phyloP scores from a whole-genome alignment of 164 flowering plant genomes.

The Echeveria elegans region DNA sequence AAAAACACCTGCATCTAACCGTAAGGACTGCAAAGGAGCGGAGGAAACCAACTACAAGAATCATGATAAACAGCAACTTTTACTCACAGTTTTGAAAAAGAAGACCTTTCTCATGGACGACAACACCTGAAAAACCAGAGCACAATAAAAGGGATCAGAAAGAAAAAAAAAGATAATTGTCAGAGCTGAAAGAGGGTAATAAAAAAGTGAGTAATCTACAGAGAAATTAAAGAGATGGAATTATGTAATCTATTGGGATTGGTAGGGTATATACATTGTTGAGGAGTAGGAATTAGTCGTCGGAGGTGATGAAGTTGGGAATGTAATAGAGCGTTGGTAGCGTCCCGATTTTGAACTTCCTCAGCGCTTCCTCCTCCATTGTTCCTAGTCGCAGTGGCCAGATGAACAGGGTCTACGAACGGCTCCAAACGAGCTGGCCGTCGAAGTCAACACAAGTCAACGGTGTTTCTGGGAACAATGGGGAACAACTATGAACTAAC shows the following conservation, averaged over 20 bases:
- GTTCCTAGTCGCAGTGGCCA: too few species aligned
- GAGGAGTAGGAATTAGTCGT: slow-evolving; percentile 44
- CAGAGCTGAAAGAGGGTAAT: neutral
- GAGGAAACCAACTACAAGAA: too few species aligned
- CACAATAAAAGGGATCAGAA: neutral
- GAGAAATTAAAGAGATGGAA: neutral
- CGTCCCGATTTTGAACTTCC: slow-evolving; percentile 36
- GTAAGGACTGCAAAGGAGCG: too few species aligned
- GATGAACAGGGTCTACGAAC: too few species aligned
- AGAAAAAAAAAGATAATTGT: neutral
- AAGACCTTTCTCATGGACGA: slow-evolving; percentile 91
- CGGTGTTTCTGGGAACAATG: too few species aligned
- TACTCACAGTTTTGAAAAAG: slow-evolving; percentile 70
- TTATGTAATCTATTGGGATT: too few species aligned
- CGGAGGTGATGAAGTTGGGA: slow-evolving; percentile 55
- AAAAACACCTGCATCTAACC: too few species aligned
- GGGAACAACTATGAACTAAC: too few species aligned
- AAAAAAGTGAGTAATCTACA: slow-evolving; percentile 37
- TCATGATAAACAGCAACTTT: neutral
- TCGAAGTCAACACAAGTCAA: too few species aligned
- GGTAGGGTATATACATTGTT: slow-evolving; percentile 37
- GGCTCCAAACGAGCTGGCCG: too few species aligned
- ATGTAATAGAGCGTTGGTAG: slow-evolving; percentile 58
- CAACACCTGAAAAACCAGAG: slow-evolving; percentile 47
- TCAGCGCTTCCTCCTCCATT: slow-evolving; percentile 19